Conservation (phyloP, 768 basidiomycete species). For the Calocera cornea region DNA sequence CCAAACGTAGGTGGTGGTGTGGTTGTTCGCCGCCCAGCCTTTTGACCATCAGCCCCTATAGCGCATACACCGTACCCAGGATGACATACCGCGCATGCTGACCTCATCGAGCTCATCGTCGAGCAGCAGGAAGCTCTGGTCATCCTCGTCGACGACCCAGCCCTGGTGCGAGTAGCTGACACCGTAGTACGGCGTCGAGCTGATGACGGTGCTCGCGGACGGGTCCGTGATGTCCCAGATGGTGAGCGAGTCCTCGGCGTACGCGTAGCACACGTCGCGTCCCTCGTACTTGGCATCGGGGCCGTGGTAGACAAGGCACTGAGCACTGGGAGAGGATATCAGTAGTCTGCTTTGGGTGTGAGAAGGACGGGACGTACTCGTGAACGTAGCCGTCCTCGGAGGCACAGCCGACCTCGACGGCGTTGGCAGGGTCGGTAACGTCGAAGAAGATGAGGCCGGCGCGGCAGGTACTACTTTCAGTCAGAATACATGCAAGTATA, state of each 20-base stretch:
- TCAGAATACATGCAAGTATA: background rate
- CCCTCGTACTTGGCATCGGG: background rate
- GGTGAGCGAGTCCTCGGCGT: slow-evolving; percentile 1
- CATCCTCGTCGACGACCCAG: background rate
- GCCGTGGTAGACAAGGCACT: slow-evolving; percentile 1
- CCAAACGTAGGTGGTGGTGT: slow-evolving; percentile 1
- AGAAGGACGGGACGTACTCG: background rate
- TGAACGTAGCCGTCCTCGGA: background rate
- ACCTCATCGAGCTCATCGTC: slow-evolving; percentile 1
- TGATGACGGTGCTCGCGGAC: background rate
- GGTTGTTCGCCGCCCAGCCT: slow-evolving; percentile 1
- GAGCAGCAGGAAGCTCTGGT: background rate
- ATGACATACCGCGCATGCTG: background rate
- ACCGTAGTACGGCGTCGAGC: background rate
- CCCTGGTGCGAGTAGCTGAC: background rate
- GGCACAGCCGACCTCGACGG: background rate
- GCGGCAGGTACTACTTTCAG: background rate
- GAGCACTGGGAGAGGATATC: background rate
- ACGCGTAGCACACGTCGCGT: background rate
- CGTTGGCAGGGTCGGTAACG: background rate
- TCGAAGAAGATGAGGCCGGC: background rate
- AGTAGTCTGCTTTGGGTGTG: background rate
- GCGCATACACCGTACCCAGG: background rate
- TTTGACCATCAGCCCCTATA: background rate
- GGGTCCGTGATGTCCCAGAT: slow-evolving; percentile 3